phyloP scores from a whole-genome alignment of 306 rosid species.

The Carpinus fangiana region DNA sequence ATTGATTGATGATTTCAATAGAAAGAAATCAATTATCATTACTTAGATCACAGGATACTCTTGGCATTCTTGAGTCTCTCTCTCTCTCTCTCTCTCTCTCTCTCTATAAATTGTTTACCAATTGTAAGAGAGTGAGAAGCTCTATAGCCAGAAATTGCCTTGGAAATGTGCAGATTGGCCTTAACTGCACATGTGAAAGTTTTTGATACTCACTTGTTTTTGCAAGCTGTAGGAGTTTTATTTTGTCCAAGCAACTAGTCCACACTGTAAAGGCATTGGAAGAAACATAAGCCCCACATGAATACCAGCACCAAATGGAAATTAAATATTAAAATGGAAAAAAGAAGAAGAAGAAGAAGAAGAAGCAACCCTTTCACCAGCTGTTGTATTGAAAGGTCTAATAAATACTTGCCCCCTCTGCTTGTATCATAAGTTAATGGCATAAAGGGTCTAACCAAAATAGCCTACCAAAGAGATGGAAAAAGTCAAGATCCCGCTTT shows the following conservation, averaged over 20 bases:
- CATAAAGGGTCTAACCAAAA: not conserved
- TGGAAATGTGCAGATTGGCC: constrained; percentile 17
- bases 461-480: constrained; percentile 3
- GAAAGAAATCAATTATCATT: not conserved
- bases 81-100: not conserved
- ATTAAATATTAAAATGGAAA: not conserved
- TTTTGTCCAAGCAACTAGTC: constrained; percentile 28
- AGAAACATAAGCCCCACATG: constrained; percentile 32
- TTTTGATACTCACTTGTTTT: constrained; percentile 4
- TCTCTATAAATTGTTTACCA: constrained; percentile 11
- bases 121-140: not conserved
- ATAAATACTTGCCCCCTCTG: not conserved
- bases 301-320: constrained; percentile 22
- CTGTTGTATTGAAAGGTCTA: constrained; percentile 5
- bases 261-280: constrained; percentile 40
- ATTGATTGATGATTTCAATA: not conserved
- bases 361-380: not conserved
- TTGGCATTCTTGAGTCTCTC: not conserved
- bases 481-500: not conserved
- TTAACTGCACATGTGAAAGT: constrained; percentile 26
- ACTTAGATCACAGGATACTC: constrained; percentile 5
- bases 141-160: constrained; percentile 7
- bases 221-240: constrained; percentile 18
- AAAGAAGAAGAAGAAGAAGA: not conserved
- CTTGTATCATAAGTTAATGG: constrained; percentile 2